Evolutionary conservation across 208 protist species (phyloP).

Genomic region (Wallacemonas sp.): DNA sequence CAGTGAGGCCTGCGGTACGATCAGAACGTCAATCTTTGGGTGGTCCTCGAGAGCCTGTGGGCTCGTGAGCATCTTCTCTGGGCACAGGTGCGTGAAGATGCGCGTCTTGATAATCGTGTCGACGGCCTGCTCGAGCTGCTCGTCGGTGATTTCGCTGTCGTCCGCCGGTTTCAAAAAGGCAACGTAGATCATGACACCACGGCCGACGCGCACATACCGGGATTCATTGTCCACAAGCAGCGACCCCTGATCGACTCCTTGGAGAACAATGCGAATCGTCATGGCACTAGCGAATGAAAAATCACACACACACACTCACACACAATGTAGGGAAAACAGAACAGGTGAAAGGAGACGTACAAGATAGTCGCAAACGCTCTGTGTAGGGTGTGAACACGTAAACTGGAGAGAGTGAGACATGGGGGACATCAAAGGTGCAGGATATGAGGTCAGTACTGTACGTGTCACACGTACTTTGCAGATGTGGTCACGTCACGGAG

Average conservation of each 20-base stretch:
- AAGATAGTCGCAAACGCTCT: no score
- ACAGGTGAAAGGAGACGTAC: no score
- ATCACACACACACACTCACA: neutral
- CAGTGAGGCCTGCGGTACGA: conserved; percentile 87
- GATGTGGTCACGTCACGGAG: no score
- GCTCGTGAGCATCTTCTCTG: conserved; percentile 47
- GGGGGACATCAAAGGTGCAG: no score
- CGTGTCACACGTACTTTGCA: no score
- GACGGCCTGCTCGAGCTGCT: conserved; percentile 45
- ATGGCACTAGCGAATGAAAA: conserved; percentile 31
- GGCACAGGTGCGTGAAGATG: conserved; percentile 70
- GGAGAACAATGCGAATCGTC: conserved; percentile 70
- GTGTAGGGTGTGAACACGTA: no score
- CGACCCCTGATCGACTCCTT: conserved; percentile 68
- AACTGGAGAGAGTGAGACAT: no score
- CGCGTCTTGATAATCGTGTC: conserved; percentile 58
- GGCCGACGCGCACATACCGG: conserved; percentile 53
- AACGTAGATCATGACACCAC: conserved; percentile 78
- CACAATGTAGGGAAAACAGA: neutral
- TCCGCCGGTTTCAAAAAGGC: conserved; percentile 48
- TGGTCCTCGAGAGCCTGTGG: conserved; percentile 51
- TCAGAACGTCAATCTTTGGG: conserved; percentile 66
- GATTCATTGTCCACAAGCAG: conserved; percentile 79
- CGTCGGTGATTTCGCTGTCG: conserved; percentile 37
- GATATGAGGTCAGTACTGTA: no score